These are phyloP conservation scores for Lichtheimia hyalospora DNA, from an alignment of 371 early-diverging fungal species.

Conservation along the genomic window DNA sequence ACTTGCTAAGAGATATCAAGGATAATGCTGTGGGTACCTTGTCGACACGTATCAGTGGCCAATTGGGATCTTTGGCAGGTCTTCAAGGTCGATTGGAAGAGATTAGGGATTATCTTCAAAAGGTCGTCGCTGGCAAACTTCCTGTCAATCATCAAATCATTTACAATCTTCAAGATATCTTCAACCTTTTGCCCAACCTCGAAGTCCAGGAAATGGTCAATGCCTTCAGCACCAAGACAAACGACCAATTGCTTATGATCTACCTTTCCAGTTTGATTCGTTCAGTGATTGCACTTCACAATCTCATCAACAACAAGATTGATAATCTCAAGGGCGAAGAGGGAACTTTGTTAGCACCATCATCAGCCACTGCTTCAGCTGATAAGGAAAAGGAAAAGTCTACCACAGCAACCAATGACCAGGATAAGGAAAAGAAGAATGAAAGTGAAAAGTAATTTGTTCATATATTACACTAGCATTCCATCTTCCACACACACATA, in stretches of 20 bases:
- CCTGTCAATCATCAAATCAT: slow-evolving; percentile 96
- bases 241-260: slow-evolving; percentile 92
- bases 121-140: slow-evolving; percentile 82
- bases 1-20: slow-evolving; percentile 97
- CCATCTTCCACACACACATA: background rate
- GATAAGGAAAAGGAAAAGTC: slow-evolving; percentile 1
- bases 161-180: slow-evolving; percentile 95
- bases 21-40: slow-evolving; percentile 95
- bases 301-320: slow-evolving; percentile 92
- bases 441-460: background rate
- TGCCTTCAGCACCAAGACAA: slow-evolving; percentile 90
- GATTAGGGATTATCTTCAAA: slow-evolving; percentile 82
- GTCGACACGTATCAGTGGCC: slow-evolving; percentile 84
- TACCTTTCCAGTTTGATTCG: slow-evolving; percentile 90
- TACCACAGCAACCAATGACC: background rate
- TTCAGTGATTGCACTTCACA: slow-evolving; percentile 93
- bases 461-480: background rate
- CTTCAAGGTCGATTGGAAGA: slow-evolving; percentile 83
- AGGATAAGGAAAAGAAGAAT: background rate
- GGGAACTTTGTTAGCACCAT: slow-evolving; percentile 19
- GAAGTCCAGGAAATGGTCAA: slow-evolving; percentile 70
- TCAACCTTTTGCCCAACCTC: slow-evolving; percentile 92
- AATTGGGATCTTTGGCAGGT: slow-evolving; percentile 88
- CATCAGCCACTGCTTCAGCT: background rate
- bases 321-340: slow-evolving; percentile 58